Conservation (phyloP, 176 grass and related monocot genomes). For the Phyllostachys edulis region DNA sequence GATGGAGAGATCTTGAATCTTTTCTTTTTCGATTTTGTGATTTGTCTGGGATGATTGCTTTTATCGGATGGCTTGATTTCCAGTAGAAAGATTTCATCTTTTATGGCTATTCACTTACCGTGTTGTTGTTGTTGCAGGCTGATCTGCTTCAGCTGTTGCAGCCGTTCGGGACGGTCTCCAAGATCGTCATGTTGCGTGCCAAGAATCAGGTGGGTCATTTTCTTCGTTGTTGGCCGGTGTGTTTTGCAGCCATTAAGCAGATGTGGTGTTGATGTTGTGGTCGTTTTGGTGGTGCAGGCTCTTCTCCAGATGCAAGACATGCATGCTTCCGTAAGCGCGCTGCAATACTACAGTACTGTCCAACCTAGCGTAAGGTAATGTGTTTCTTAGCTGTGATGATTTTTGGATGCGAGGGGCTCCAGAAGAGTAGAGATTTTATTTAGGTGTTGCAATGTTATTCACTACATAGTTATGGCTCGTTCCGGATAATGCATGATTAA, state of each 20-base stretch:
- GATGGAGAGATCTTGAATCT: constrained; percentile 4
- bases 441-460: constrained; percentile 14
- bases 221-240: not conserved
- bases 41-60: not conserved
- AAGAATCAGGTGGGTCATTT: constrained; percentile 78
- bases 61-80: not conserved
- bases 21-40: not conserved
- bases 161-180: constrained; percentile 74
- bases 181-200: constrained; percentile 80
- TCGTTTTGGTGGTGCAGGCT: constrained; percentile 44
- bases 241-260: not conserved
- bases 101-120: not conserved
- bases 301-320: constrained; percentile 96
- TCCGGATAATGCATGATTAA: not conserved
- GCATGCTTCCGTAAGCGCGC: constrained; percentile 60
- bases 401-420: not conserved
- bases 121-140: constrained; percentile 41
- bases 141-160: constrained; percentile 92
- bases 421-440: not conserved
- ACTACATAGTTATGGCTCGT: not conserved
- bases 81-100: not conserved
- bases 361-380: constrained; percentile 88
- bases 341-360: constrained; percentile 83
- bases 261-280: not conserved
- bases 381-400: not conserved